A percentile compares a stretch with the other conserved stretches of the same genome.
phyloP scores from a whole-genome alignment of 352 stramenopile genomes.

The Plasmopara muralis region DNA sequence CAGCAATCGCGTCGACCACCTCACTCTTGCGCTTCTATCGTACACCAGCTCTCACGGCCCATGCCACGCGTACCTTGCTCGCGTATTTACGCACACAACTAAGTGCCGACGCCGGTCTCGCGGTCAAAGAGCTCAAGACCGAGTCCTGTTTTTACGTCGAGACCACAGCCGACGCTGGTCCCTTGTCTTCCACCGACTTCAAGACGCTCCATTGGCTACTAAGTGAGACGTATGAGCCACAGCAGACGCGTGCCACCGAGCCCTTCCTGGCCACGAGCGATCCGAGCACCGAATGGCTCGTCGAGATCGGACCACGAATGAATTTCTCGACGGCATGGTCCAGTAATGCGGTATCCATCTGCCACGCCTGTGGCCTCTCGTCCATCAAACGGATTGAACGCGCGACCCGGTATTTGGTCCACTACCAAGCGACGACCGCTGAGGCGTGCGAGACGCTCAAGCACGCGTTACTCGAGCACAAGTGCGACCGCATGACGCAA shows the following conservation, averaged over 20 bases:
- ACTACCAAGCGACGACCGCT: conserved; percentile 34
- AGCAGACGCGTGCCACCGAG: conserved; percentile 54
- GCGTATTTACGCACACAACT: conserved; percentile 31
- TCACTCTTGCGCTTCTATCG: conserved; percentile 73
- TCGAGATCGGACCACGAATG: conserved; percentile 97
- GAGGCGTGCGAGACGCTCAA: conserved; percentile 41
- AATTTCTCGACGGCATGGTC: conserved; percentile 98
- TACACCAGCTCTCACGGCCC: conserved; percentile 59
- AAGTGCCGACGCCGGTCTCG: conserved; percentile 13
- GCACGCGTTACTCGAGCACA: conserved; percentile 47
- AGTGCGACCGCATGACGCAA: conserved; percentile 98
- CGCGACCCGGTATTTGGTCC: conserved; percentile 88
- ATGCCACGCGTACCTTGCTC: conserved; percentile 53
- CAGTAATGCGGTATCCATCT: conserved; percentile 97
- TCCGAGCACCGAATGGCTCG: conserved; percentile 45
- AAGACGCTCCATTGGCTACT: conserved; percentile 92
- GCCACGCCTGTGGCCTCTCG: conserved; percentile 87
- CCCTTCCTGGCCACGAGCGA: conserved; percentile 41
- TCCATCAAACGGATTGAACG: conserved; percentile 92
- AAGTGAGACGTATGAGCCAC: conserved; percentile 94
- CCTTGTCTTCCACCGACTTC: conserved; percentile 49
- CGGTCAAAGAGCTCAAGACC: conserved; percentile 71
- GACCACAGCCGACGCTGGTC: conserved; percentile 31
- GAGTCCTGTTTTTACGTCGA: conserved; percentile 98
- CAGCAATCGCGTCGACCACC: conserved; percentile 15